Conservation (phyloP, 768 basidiomycete species). For the Russula vinacea region DNA sequence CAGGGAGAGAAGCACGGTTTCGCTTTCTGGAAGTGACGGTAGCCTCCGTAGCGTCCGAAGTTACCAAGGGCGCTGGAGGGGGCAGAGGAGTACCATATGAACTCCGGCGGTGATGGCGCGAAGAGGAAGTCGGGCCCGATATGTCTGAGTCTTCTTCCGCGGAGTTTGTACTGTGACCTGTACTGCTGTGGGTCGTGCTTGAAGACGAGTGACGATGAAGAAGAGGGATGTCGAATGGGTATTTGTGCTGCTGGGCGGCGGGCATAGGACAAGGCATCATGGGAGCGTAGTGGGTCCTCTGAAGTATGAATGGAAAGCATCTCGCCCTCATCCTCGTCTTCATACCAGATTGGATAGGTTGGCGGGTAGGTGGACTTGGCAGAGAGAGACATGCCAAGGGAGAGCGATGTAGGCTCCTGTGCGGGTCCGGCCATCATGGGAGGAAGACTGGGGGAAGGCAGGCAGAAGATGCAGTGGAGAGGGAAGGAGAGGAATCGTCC, state of each 20-base stretch:
- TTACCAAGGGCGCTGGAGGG: slow-evolving; percentile 7
- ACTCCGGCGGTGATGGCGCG: slow-evolving; percentile 18
- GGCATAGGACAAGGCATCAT: slow-evolving; percentile 28
- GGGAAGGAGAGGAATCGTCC: slow-evolving; percentile 31
- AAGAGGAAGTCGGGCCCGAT: slow-evolving; percentile 20
- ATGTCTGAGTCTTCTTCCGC: slow-evolving; percentile 21
- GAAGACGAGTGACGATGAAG: slow-evolving; percentile 28
- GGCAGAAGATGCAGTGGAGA: slow-evolving; percentile 31
- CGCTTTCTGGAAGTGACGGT: slow-evolving; percentile 23
- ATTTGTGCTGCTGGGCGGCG: slow-evolving; percentile 31
- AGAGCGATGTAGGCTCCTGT: slow-evolving; percentile 21
- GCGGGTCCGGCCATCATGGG: slow-evolving; percentile 10
- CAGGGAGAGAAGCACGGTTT: slow-evolving; percentile 31
- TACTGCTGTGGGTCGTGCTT: slow-evolving; percentile 17
- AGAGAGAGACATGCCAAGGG: slow-evolving; percentile 23
- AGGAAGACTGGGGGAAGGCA: slow-evolving; percentile 30
- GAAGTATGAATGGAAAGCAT: slow-evolving; percentile 8
- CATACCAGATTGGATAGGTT: slow-evolving; percentile 27
- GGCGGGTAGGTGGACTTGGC: slow-evolving; percentile 22
- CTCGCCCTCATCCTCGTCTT: slow-evolving; percentile 26
- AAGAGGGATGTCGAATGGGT: slow-evolving; percentile 30
- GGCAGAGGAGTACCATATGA: slow-evolving; percentile 17
- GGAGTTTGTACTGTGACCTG: slow-evolving; percentile 20
- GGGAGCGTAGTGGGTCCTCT: slow-evolving; percentile 11
- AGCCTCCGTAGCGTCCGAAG: slow-evolving; percentile 12